Evolutionary conservation across 1,139 yeast genomes (phyloP).

Genomic region (Lipomyces yarrowii): DNA sequence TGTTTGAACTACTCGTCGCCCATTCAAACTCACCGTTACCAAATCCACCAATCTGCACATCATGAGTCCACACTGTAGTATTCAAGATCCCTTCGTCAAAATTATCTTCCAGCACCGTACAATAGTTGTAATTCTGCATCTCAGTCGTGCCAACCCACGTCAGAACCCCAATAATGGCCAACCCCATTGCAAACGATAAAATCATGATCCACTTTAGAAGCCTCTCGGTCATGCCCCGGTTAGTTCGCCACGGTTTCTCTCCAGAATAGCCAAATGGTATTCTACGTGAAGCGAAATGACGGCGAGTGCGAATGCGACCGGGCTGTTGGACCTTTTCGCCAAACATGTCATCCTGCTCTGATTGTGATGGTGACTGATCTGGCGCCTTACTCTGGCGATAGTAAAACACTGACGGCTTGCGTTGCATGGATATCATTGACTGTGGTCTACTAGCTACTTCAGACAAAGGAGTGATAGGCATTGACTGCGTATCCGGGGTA

Average conservation of each 20-base stretch:
- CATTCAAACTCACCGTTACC: slow-evolving; percentile 32
- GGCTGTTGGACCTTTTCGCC: not conserved
- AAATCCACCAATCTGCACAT: slow-evolving; percentile 31
- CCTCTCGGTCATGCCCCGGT: slow-evolving; percentile 9
- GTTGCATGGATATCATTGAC: not conserved
- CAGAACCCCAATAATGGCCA: slow-evolving; percentile 23
- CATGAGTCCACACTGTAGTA: slow-evolving; percentile 20
- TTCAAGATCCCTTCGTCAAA: slow-evolving; percentile 21
- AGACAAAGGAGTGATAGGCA: not conserved
- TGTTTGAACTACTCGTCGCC: slow-evolving; percentile 24
- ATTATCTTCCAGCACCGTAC: slow-evolving; percentile 26
- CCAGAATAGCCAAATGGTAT: slow-evolving; percentile 20
- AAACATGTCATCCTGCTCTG: not conserved
- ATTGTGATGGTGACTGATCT: not conserved
- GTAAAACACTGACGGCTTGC: not conserved
- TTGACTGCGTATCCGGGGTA: not conserved
- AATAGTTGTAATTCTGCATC: slow-evolving; percentile 23
- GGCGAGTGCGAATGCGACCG: slow-evolving; percentile 15
- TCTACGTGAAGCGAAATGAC: slow-evolving; percentile 20
- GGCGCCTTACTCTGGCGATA: slow-evolving; percentile 1
- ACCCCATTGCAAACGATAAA: slow-evolving; percentile 20
- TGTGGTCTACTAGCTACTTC: not conserved
- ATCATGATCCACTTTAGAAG: slow-evolving; percentile 16
- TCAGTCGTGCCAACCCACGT: slow-evolving; percentile 29
- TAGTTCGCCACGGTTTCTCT: slow-evolving; percentile 25